Percentiles rank a stretch among this genome's conserved stretches.
Conservation (phyloP, 495 filamentous ascomycete genomes). For the Penicillium alfredii region DNA sequence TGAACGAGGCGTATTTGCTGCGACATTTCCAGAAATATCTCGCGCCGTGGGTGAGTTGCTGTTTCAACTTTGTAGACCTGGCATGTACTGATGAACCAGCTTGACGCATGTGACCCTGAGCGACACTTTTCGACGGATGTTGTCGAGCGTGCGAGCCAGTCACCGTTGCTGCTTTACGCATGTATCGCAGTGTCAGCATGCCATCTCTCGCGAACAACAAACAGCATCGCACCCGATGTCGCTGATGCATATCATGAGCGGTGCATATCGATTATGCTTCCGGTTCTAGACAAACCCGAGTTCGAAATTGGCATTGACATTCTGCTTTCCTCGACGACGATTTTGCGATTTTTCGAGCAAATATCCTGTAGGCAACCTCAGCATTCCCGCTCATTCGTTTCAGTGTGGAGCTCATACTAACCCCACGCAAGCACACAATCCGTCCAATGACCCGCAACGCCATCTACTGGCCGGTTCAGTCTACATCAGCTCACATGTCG, state of each 20-base stretch:
- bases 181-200: slow-evolving; percentile 38
- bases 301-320: slow-evolving; percentile 36
- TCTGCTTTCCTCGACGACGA: slow-evolving; percentile 36
- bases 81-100: too few relatives aligned
- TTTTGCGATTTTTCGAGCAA: slow-evolving; percentile 40
- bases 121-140: slow-evolving; percentile 33
- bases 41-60: slow-evolving; percentile 34
- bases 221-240: slow-evolving; percentile 25
- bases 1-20: slow-evolving; percentile 39
- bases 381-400: background rate
- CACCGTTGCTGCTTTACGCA: slow-evolving; percentile 34
- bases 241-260: slow-evolving; percentile 41
- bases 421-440: slow-evolving; percentile 22
- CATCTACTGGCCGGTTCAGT: slow-evolving; percentile 40
- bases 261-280: slow-evolving; percentile 38
- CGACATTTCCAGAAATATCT: slow-evolving; percentile 35
- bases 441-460: slow-evolving; percentile 34
- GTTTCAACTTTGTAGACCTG: too few relatives aligned
- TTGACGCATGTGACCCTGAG: slow-evolving; percentile 36
- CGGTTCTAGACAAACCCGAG: slow-evolving; percentile 31
- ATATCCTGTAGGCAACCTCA: slow-evolving; percentile 29
- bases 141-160: slow-evolving; percentile 29
- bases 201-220: slow-evolving; percentile 34
- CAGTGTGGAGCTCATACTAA: slow-evolving; percentile 1
- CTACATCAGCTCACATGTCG: slow-evolving; percentile 39